These are phyloP conservation scores for Colletotrichum paranaense DNA, from an alignment of 2,329 filamentous ascomycete genomes.

Conservation along the genomic window DNA sequence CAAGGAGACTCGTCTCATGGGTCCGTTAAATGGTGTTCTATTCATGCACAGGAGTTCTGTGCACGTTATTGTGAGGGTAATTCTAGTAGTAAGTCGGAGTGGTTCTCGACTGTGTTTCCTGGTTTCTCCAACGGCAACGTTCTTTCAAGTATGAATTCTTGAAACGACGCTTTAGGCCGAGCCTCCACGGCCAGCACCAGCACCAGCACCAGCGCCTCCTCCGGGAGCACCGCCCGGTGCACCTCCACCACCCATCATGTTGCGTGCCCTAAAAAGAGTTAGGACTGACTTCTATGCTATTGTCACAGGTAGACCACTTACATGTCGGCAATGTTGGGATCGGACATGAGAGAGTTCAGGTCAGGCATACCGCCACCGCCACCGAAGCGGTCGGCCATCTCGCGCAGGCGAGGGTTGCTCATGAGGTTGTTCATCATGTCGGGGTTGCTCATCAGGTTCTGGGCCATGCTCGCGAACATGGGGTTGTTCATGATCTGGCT, in stretches of 20 bases:
- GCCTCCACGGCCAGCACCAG: conserved; percentile 39
- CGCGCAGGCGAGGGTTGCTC: conserved; percentile 88
- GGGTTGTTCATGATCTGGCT: conserved; percentile 93
- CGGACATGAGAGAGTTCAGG: conserved; percentile 85
- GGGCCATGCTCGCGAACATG: conserved; percentile 97
- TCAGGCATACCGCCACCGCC: conserved; percentile 90
- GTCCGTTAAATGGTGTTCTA: neutral
- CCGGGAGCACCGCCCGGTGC: conserved; percentile 39
- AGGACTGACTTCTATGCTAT: neutral
- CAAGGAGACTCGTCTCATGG: neutral
- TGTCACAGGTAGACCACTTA: conserved; percentile 62
- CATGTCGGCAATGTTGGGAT: conserved; percentile 93
- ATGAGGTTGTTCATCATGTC: conserved; percentile 92
- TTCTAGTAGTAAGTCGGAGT: neutral
- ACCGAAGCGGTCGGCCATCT: conserved; percentile 87
- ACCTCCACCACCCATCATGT: conserved; percentile 57
- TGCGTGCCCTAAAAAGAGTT: conserved; percentile 51
- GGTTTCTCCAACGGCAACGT: neutral
- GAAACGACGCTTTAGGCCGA: neutral
- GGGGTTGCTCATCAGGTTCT: conserved; percentile 97
- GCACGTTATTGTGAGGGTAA: neutral
- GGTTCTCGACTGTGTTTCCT: neutral
- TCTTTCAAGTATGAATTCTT: neutral
- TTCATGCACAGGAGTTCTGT: conserved; percentile 22
- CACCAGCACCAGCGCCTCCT: conserved; percentile 42